A percentile compares a stretch with the other conserved stretches of the same genome.
Conservation (phyloP, 306 rosid species). For the Cucumis hystrix region DNA sequence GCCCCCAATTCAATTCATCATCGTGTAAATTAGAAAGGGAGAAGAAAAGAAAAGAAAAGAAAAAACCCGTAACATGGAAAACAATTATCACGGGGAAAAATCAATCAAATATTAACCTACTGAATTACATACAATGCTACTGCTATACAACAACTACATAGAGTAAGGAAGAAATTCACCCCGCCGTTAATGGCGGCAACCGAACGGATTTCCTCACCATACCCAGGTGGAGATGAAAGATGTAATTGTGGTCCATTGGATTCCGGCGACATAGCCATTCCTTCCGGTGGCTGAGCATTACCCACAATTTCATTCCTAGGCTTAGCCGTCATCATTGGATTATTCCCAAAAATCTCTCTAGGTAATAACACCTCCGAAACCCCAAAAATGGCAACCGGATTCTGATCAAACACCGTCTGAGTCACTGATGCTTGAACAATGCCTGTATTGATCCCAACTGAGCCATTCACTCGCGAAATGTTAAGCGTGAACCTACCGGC, state of each 20-base stretch:
- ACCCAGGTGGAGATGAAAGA: slow-evolving; percentile 66
- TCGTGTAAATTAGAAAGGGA: slow-evolving; percentile 27
- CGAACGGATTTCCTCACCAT: slow-evolving; percentile 35
- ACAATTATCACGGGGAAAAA: slow-evolving; percentile 21
- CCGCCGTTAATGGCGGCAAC: slow-evolving; percentile 17
- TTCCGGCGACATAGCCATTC: slow-evolving; percentile 38
- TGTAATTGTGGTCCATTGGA: slow-evolving; percentile 39
- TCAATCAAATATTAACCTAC: slow-evolving; percentile 37
- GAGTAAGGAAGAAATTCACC: slow-evolving; percentile 20
- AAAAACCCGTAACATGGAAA: slow-evolving; percentile 34
- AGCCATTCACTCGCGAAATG: slow-evolving; percentile 64
- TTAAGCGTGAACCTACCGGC: slow-evolving; percentile 83
- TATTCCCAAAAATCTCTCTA: slow-evolving; percentile 60
- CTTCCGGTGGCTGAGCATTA: slow-evolving; percentile 41
- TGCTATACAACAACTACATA: slow-evolving; percentile 56
- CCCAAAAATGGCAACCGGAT: slow-evolving; percentile 88
- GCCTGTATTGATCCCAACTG: slow-evolving; percentile 74
- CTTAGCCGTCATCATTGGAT: slow-evolving; percentile 20
- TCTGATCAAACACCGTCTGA: slow-evolving; percentile 85
- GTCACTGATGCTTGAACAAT: slow-evolving; percentile 63
- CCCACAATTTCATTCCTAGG: slow-evolving; percentile 17
- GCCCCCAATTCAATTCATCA: slow-evolving; percentile 48
- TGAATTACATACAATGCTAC: slow-evolving; percentile 52
- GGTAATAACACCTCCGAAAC: slow-evolving; percentile 79
- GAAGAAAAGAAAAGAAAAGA: slow-evolving; percentile 12